Evolutionary conservation across 257 asterid genomes (phyloP), one percentile per base, ranked within the genome.

Genomic region (Handroanthus guayacan): DNA sequence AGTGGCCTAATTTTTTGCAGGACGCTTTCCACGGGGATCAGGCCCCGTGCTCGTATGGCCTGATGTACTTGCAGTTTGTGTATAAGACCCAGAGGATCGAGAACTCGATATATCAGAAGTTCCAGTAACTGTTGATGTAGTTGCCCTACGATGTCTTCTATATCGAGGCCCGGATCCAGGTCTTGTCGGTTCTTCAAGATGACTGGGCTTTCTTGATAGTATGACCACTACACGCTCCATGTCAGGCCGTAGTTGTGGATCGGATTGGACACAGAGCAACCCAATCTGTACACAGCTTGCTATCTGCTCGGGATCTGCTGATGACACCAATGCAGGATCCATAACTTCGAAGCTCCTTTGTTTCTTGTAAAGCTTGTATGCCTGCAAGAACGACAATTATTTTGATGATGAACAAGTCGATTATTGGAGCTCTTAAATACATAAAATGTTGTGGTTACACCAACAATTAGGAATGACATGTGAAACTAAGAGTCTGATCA

Each of bases 141-240:
- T 74, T 37, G 80, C 64, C 61, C 79, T 82, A 41, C 57, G 86
- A 48, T 86, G 31, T 61, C 86, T 81, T 67, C 90, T 84, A 44
- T 86, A 85, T 47, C 95, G 81, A 11, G 92, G 62, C 54, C 97
- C 94, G 0, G 88, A 87, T 63, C 97, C 98, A 0, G 99, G 99
- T 75, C 89, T 69, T 2, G 80, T 77, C 6, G 99, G 99, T 64
- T 89, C 97, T 62, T 90, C 97, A 8, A 95, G 93, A 74, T 71
- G 80, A 67, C 85, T 85, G 6, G 93, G 93, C 62, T 80, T 91
- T 77, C 88, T 90, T 25, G 96, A 90, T 65, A 95, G 86, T 77
- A 89, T 79, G 65, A 84, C 81, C 62, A 86, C 93, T 14, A 93
- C 90, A 5, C 96, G 97, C 1, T 86, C 88, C 97, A 95, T 91